These are phyloP conservation scores for Histomonas meleagridis DNA, from an alignment of 208 protist genomes.

Conservation along the genomic window DNA sequence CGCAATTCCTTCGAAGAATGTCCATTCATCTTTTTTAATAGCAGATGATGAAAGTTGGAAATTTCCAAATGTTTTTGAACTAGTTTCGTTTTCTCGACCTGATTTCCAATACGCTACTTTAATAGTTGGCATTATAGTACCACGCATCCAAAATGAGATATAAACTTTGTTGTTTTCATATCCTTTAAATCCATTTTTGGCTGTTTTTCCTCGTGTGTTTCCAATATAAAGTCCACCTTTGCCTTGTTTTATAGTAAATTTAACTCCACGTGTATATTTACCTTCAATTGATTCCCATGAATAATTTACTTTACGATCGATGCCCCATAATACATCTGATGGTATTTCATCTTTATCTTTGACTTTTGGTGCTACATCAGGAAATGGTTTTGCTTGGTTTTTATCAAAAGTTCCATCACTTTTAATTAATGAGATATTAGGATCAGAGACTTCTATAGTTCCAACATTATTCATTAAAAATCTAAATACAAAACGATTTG, in stretches of 20 bases:
- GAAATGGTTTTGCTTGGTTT: neutral
- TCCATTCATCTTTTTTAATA: too few species aligned
- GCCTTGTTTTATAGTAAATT: neutral
- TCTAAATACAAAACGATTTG: neutral
- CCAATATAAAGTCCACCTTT: neutral
- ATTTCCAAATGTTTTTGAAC: too few species aligned
- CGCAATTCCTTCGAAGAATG: neutral
- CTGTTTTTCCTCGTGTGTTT: neutral
- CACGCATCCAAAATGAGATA: neutral
- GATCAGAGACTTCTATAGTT: neutral
- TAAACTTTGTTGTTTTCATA: neutral
- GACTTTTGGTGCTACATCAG: too few species aligned
- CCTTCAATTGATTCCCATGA: neutral
- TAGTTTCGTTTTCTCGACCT: neutral
- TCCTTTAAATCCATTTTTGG: neutral
- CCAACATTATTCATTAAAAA: neutral
- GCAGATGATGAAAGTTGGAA: too few species aligned
- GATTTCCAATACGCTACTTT: neutral
- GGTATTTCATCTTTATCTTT: too few species aligned
- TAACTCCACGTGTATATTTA: neutral
- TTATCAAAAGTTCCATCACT: neutral
- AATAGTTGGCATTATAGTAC: neutral
- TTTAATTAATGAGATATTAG: neutral
- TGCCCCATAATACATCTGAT: neutral
- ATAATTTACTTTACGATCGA: neutral